Evolutionary conservation across 306 rosid genomes (phyloP), one percentile per base, ranked within the genome.

Genomic region (Carpinus viminea): DNA sequence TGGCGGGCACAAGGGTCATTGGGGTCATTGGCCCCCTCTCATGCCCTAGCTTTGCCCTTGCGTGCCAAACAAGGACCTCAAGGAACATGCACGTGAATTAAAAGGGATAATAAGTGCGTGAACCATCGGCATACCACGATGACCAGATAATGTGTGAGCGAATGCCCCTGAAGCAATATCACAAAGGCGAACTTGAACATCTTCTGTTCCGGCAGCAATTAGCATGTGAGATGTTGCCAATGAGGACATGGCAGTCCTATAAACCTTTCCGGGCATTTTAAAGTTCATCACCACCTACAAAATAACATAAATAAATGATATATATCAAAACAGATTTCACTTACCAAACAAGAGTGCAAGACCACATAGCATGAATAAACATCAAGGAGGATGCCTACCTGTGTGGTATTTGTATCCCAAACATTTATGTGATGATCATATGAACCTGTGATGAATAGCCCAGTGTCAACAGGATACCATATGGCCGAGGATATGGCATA

Each of bases 171-270:
- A 90, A 78, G 97, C 81, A 79, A 95, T 90, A 89, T 95, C 98
- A 82, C 99, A 95, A 53, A 95, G 98, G 72, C 98, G 97, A 74
- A 95, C 99, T 74, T 95, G 99, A 10, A 95, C 99, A 83, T 95
- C 99, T 80, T 93, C 96, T n/a, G 99, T 91, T 52, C 87, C 98
- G 55, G 91, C 94, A 46, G 97, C 99, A 68, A 95, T 86, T 51
- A 95, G 88, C 94, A 86, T 95, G 82, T 95, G 97, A 28, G 98
- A 91, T 13, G 94, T 90, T 53, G 99, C 91, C 76, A 93, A n/a
- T 1, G 93, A 68, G 20, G 98, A 95, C 98, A 95, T 93, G 68
- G 99, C 97, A 74, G 93, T 88, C 86, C 80, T 84, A 78, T 95
- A 91, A 24, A 95, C 94, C 91, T 95, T 95, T 16, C 97, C 97